Base-by-base conservation (phyloP, 75 land plant genomes). In the Selaginella tamariscina region DNA sequence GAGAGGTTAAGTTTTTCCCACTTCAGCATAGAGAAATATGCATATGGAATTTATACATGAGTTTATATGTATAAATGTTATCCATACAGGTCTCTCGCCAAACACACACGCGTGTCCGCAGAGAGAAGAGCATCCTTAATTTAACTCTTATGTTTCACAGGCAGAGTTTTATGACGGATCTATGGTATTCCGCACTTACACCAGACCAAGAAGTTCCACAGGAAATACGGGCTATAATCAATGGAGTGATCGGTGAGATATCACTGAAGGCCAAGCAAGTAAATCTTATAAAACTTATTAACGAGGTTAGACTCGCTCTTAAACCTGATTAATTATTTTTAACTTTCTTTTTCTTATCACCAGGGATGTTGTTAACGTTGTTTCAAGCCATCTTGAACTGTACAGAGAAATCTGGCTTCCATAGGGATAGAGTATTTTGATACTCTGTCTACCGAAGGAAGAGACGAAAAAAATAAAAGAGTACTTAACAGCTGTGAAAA, bases 301-400 rank as follows among this genome's bases (percentile, higher is more conserved):
- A 88, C 89, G 33, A 85, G 93, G 97, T 91, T 68, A 64, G 30
- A 27, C 9, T 13, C 29, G 30, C 5, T n/a, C 30, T 30, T 2
- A 64, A n/a, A 64, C 30, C 1, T 64, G 24, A n/a, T 15, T 64
- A 20, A 2, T 64, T 13, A 1, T 27, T 27, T 27, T 27, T 1
- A 18, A 24, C 27, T 24, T 56, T 30, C 64, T 55, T 56, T 55
- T 64, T 63, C n/a, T 66, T 60, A 29, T 0, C 26, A 1, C 31
- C 79, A 87, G 89, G 85, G 99, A 95, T 78, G 32, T 88, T 69
- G 84, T 91, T 63, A 84, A 85, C 68, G 32, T 95, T 30, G 71
- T 95, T 54, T 85, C 87, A 1, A 79, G 76, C 64, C 97, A 95
- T 70, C 70, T 95, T n/a, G 99, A 95, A n/a, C 87, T 91, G 33